Percentiles rank a stretch among this genome's conserved stretches.
These are phyloP conservation scores for Ceratobasidium theobromae DNA, from an alignment of 1,284 basidiomycete species.

Conservation along the genomic window DNA sequence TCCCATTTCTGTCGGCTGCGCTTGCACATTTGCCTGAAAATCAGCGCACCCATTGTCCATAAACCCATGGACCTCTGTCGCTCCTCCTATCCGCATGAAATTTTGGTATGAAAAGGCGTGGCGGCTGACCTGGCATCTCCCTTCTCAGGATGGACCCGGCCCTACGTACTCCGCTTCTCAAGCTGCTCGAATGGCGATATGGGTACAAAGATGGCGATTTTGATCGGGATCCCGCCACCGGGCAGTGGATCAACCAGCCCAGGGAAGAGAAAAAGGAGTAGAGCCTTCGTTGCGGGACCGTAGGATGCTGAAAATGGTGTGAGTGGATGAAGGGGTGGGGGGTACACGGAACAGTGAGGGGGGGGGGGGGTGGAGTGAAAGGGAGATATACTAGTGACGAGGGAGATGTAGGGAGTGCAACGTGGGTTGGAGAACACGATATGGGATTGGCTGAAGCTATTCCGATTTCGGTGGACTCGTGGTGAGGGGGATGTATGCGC, in stretches of 20 bases:
- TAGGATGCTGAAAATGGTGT: background rate
- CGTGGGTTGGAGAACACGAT: background rate
- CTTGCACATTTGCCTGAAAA: background rate
- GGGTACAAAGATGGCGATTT: constrained; percentile 22
- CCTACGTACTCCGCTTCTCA: constrained; percentile 21
- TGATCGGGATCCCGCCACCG: constrained; percentile 12
- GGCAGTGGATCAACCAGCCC: constrained; percentile 11
- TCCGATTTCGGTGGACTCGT: background rate
- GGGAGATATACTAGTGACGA: background rate
- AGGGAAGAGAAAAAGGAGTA: constrained; percentile 25
- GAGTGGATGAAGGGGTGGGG: background rate
- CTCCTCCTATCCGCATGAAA: background rate
- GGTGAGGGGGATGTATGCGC: background rate
- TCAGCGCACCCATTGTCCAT: background rate
- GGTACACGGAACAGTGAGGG: background rate
- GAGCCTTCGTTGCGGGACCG: background rate
- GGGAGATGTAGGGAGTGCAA: background rate
- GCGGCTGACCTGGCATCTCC: background rate
- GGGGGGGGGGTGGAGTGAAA: background rate
- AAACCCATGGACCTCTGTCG: background rate
- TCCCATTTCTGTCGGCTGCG: background rate
- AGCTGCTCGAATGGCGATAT: constrained; percentile 28
- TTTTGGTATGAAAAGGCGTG: background rate
- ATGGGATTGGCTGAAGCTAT: background rate
- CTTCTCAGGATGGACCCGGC: constrained; percentile 15